Base-by-base conservation (phyloP, 1,284 basidiomycete genomes). In the Sporisorium reilianum region DNA sequence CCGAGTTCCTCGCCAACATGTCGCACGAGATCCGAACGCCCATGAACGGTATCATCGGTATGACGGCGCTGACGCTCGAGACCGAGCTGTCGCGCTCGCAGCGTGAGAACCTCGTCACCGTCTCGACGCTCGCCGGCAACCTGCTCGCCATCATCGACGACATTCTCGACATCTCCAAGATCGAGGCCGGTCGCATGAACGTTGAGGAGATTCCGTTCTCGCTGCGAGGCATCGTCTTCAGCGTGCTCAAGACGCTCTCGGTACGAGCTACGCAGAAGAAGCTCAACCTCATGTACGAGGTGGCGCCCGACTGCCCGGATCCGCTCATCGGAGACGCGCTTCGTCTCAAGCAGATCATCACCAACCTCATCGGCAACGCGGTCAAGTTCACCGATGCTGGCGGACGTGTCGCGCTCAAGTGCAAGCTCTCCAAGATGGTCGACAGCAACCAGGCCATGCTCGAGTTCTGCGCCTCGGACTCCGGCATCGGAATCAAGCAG, bases 131-230 rank as follows among this genome's bases (percentile, higher is more conserved):
- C 84, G 97, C 97, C 0, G 89, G 93, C 67, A 96, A 94, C 28
- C 87, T 99, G 78, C 87, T 99, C 60, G 89, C 97, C 80, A 99
- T 99, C 86, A 99, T 99, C 78, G 82, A 85, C 60, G 83, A 84
- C 63, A 84, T 84, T 46, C 72, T 84, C 53, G 83, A 84, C 55
- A 84, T 84, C 56, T 81, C 80, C 67, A 84, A 84, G 78, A 84
- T 84, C 60, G 96, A 99, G 86, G 96, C 96, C 48, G 97, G 97
- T 65, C 91, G 97, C 22, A 99, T 99, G 97, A 98, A 95, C 4
- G 97, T 99, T 91, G 97, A 99, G 85, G 93, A 95, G 65, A 95
- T 98, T 38, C 93, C 95, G 0, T 99, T 96, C 87, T 98, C 95
- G n/a, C 89, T 98, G 32, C 92, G 97, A 32, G 91, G 95, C 78